These are phyloP conservation scores for Colletotrichum agaves DNA, from an alignment of 2,329 filamentous ascomycete species.

Conservation along the genomic window DNA sequence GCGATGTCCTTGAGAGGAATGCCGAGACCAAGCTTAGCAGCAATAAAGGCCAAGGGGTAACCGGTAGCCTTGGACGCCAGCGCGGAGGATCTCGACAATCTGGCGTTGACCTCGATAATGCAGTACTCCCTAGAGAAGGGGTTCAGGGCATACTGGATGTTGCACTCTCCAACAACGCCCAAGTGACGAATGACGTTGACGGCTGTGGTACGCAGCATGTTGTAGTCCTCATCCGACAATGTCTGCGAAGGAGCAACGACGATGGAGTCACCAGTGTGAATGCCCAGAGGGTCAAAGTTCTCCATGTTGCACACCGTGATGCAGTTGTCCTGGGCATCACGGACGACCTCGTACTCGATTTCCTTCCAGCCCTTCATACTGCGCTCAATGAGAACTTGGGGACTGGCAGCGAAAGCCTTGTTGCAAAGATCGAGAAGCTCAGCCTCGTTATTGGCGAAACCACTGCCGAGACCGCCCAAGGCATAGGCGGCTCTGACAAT, in stretches of 20 bases:
- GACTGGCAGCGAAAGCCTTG: slow-evolving; percentile 94
- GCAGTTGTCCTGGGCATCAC: slow-evolving; percentile 95
- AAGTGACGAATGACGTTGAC: slow-evolving; percentile 98
- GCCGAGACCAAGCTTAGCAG: slow-evolving; percentile 92
- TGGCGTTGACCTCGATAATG: slow-evolving; percentile 98
- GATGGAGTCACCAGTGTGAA: slow-evolving; percentile 98
- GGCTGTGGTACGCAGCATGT: slow-evolving; percentile 97
- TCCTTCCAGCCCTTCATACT: slow-evolving; percentile 99
- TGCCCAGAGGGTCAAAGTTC: slow-evolving; percentile 98
- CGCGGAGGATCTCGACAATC: slow-evolving; percentile 93
- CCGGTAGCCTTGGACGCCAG: slow-evolving; percentile 97
- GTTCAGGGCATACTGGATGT: slow-evolving; percentile 98
- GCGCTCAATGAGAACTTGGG: slow-evolving; percentile 94
- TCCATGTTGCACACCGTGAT: slow-evolving; percentile 99
- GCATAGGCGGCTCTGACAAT: slow-evolving; percentile 98
- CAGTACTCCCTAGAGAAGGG: slow-evolving; percentile 96
- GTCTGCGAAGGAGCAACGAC: slow-evolving; percentile 98
- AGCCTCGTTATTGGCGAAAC: slow-evolving; percentile 89
- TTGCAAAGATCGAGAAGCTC: slow-evolving; percentile 89
- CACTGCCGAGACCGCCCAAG: slow-evolving; percentile 92
- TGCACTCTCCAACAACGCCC: slow-evolving; percentile 97
- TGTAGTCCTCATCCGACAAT: slow-evolving; percentile 96
- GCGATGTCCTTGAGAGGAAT: slow-evolving; percentile 97
- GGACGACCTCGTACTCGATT: slow-evolving; percentile 98
- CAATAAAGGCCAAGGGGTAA: slow-evolving; percentile 95